phyloP scores from a whole-genome alignment of 2,329 filamentous ascomycete genomes.

The Boeremia exigua region DNA sequence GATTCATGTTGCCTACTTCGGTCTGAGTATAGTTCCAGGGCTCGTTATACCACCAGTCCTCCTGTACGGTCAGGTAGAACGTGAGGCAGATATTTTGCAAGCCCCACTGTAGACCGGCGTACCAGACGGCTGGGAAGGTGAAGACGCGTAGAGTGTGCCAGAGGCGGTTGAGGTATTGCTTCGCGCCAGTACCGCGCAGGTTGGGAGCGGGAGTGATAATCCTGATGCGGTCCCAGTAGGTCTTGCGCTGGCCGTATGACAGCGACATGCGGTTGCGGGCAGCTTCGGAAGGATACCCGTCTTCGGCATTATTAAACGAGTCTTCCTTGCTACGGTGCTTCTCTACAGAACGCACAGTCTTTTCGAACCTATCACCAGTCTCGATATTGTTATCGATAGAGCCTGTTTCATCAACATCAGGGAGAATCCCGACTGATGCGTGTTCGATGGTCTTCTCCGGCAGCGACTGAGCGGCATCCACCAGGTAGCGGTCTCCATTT shows the following conservation, averaged over 20 bases:
- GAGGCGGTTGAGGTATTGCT: constrained; percentile 61
- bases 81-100: constrained; percentile 66
- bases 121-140: constrained; percentile 63
- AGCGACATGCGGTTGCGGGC: constrained; percentile 25
- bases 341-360: constrained; percentile 12
- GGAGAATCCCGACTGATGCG: constrained; percentile 1
- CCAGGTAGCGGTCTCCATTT: constrained; percentile 7
- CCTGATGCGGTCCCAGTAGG: constrained; percentile 62
- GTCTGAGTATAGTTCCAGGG: constrained; percentile 64
- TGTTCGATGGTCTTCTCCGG: constrained; percentile 12
- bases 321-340: constrained; percentile 10
- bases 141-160: constrained; percentile 64
- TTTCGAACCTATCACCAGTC: constrained; percentile 1
- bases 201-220: constrained; percentile 64
- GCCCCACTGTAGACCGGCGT: constrained; percentile 65
- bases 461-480: constrained; percentile 15
- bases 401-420: constrained; percentile 1
- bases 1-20: constrained; percentile 63
- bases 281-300: constrained; percentile 2
- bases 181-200: constrained; percentile 59
- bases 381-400: constrained; percentile 1
- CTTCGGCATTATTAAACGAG: constrained; percentile 6
- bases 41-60: constrained; percentile 60
- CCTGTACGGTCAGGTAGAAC: constrained; percentile 65
- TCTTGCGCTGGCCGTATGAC: constrained; percentile 44